Base-by-base conservation (phyloP, 2,329 filamentous ascomycete species). In the Pseudocercospora cruenta region DNA sequence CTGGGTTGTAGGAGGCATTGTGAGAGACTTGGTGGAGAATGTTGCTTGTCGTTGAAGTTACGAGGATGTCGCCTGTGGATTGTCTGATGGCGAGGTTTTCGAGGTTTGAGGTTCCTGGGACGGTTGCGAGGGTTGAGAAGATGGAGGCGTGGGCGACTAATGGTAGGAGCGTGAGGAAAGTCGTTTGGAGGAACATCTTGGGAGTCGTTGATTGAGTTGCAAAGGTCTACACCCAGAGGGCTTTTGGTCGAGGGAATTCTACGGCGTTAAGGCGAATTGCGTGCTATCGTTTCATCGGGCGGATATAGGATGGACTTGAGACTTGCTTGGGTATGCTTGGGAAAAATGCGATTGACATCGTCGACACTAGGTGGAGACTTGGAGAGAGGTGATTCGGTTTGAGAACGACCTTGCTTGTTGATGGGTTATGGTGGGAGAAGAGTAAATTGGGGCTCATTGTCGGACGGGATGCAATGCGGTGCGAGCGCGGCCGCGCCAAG, bases 11-110 rank as follows among this genome's bases (percentile, higher is more conserved):
- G 21, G 55, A 39, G 19, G 31, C 12, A 19, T 39, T 19, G 4
- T 14, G 10, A 5, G 55, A 58, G 55, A 58, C 10, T 19, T 31
- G 55, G 31, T 58, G 28, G 14, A 58, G 55, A 3, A 6, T 24
- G 22, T 39, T 33, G 31, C 28, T 39, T 31, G 16, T n/a, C 14
- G 36, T 19, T 6, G 31, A 43, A 12, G 55, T 58, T n/a, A 58
- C 55, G 16, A 58, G 31, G 31, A 58, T 58, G 19, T 58, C 55
- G 26, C 55, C 55, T 8, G 31, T 39, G 4, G 28, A 31, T 5
- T 9, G 10, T 33, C 55, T 26, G 31, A 58, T 58, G 26, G 55
- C 55, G 55, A 58, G 10, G 12, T 58, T 58, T 36, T 58, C 55
- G 3, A 58, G 55, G 6, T 12, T 58, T 16, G 22, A 21, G 10